These are phyloP conservation scores for Peronospora destructor DNA, from an alignment of 352 stramenopile species.

Conservation along the genomic window DNA sequence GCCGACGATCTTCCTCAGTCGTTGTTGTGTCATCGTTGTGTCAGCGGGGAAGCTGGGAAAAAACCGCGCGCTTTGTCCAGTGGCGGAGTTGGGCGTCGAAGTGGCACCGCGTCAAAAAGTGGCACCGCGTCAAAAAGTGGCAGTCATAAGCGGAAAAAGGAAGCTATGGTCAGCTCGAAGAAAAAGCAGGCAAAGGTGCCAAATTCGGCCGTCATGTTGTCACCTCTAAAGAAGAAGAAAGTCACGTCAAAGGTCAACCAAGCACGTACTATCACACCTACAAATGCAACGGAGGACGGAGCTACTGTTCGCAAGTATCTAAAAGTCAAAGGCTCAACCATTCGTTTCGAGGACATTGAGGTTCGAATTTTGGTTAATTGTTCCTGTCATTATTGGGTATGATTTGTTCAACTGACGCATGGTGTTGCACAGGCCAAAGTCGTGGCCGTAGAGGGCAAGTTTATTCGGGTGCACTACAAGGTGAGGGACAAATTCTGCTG, in stretches of 20 bases:
- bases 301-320: slow-evolving; percentile 34
- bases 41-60: slow-evolving; percentile 10
- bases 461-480: slow-evolving; percentile 77
- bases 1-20: slow-evolving; percentile 40
- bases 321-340: slow-evolving; percentile 55
- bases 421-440: slow-evolving; percentile 43
- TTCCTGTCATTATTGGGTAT: neutral
- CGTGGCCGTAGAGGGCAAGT: slow-evolving; percentile 60
- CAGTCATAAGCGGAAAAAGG: slow-evolving; percentile 28
- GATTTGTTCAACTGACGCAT: slow-evolving; percentile 3
- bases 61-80: slow-evolving; percentile 15
- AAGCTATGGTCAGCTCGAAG: slow-evolving; percentile 10
- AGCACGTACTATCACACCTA: slow-evolving; percentile 16
- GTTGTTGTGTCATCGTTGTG: slow-evolving; percentile 52
- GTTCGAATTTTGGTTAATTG: slow-evolving; percentile 18
- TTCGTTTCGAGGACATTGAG: slow-evolving; percentile 59
- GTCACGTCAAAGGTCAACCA: slow-evolving; percentile 8
- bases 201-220: slow-evolving; percentile 12
- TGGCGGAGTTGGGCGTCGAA: slow-evolving; percentile 26
- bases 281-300: slow-evolving; percentile 23
- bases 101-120: slow-evolving; percentile 24
- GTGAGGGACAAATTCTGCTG: slow-evolving; percentile 13
- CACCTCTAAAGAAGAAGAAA: slow-evolving; percentile 23
- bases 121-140: slow-evolving; percentile 19
- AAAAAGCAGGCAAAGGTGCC: slow-evolving; percentile 17